Conservation (phyloP, 768 basidiomycete genomes). For the Agaricus sinodeliciosus region DNA sequence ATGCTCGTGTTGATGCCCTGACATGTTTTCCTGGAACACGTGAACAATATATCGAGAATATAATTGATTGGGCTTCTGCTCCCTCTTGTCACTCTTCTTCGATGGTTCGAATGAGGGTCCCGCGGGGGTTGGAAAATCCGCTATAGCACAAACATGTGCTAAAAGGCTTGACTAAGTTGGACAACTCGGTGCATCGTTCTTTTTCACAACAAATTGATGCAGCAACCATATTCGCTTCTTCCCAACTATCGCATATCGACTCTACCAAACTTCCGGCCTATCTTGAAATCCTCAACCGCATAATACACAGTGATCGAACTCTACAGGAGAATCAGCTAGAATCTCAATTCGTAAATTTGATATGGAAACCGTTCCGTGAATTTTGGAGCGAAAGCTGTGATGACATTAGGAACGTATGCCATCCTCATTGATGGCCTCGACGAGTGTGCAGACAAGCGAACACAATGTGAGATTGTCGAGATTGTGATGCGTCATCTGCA, state of each 20-base stretch:
- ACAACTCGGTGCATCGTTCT: slow-evolving; percentile 7
- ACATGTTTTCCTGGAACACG: slow-evolving; percentile 10
- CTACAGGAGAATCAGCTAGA: background rate
- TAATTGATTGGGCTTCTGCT: background rate
- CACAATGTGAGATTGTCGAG: background rate
- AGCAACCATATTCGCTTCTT: background rate
- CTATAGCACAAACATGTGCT: slow-evolving; percentile 5
- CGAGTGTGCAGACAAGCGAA: background rate
- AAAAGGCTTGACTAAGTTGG: background rate
- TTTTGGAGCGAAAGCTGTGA: background rate
- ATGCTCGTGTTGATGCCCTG: slow-evolving; percentile 5
- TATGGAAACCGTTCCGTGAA: background rate
- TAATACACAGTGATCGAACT: background rate
- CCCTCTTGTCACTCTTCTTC: background rate
- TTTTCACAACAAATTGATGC: background rate
- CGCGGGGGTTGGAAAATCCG: slow-evolving; percentile 8
- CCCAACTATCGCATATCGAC: slow-evolving; percentile 2
- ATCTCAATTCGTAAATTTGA: background rate
- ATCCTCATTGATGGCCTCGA: background rate
- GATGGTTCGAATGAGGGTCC: slow-evolving; percentile 5
- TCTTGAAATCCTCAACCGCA: background rate
- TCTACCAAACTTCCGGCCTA: background rate
- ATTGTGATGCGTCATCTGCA: background rate
- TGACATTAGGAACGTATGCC: background rate
- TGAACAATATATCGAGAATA: slow-evolving; percentile 6